Percentiles rank a stretch among this genome's conserved stretches.
phyloP scores from a whole-genome alignment of 148 eudicot species.

The Polygonum aviculare region DNA sequence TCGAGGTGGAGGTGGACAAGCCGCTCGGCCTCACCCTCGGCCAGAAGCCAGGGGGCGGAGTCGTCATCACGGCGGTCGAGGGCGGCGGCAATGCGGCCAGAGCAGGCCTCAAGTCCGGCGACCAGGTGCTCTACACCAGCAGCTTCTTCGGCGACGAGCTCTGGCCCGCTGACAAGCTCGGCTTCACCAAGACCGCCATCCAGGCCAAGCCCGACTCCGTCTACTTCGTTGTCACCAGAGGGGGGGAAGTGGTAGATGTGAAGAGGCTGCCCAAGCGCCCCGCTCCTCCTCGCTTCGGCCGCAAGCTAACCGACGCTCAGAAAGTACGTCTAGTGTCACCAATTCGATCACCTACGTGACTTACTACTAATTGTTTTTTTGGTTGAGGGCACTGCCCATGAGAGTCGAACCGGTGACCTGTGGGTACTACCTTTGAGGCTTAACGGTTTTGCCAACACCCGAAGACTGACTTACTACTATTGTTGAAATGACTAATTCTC shows the following conservation, averaged over 20 bases:
- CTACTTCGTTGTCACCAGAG: slow-evolving; percentile 90
- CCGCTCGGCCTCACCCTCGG: slow-evolving; percentile 73
- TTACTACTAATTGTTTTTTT: too few relatives aligned
- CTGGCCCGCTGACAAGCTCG: slow-evolving; percentile 85
- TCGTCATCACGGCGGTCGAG: slow-evolving; percentile 87
- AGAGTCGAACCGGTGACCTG: too few relatives aligned
- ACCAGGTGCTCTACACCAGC: slow-evolving; percentile 93
- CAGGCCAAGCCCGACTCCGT: slow-evolving; percentile 94
- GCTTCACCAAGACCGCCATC: slow-evolving; percentile 93
- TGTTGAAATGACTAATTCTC: background rate
- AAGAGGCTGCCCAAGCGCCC: slow-evolving; percentile 87
- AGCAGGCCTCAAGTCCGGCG: slow-evolving; percentile 82
- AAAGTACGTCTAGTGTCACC: slow-evolving; percentile 39
- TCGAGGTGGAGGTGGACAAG: slow-evolving; percentile 87
- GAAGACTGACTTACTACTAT: too few relatives aligned
- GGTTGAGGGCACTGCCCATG: too few relatives aligned
- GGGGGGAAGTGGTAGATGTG: slow-evolving; percentile 50
- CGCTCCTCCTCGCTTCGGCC: slow-evolving; percentile 92
- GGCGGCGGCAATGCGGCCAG: slow-evolving; percentile 95
- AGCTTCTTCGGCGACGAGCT: slow-evolving; percentile 99
- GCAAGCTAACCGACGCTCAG: slow-evolving; percentile 72
- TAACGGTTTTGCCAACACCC: too few relatives aligned
- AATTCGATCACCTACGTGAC: background rate
- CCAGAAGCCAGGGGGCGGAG: slow-evolving; percentile 71
- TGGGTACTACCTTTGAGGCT: too few relatives aligned